These are phyloP conservation scores for Hylodesmum podocarpum DNA, from an alignment of 306 rosid species.

Conservation along the genomic window DNA sequence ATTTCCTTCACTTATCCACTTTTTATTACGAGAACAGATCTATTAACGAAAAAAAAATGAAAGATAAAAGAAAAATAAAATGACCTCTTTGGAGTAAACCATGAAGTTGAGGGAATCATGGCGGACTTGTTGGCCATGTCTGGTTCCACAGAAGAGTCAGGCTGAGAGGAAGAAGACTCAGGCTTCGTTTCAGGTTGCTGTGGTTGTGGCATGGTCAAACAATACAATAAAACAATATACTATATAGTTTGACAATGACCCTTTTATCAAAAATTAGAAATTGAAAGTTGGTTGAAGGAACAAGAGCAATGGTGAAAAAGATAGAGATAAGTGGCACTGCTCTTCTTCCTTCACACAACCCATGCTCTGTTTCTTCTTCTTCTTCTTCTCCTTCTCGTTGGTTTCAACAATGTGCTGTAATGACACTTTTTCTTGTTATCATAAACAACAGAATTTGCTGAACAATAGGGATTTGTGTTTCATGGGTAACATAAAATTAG, in stretches of 20 bases:
- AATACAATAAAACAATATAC: not conserved
- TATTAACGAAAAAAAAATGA: not conserved
- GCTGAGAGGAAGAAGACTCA: slow-evolving; percentile 1
- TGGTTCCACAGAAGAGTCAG: slow-evolving; percentile 14
- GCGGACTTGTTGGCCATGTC: not conserved
- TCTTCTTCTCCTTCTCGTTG: not conserved
- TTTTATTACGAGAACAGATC: slow-evolving; percentile 28
- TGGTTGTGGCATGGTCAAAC: too few relatives aligned
- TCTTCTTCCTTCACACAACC: not conserved
- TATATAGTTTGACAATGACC: slow-evolving; percentile 5
- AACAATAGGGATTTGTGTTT: not conserved
- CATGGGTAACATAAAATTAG: not conserved
- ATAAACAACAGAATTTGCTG: not conserved
- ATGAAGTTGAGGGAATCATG: slow-evolving; percentile 52
- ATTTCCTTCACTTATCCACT: not conserved
- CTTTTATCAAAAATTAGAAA: slow-evolving; percentile 11
- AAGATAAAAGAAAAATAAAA: not conserved
- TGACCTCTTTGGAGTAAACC: slow-evolving; percentile 86
- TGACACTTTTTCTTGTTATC: not conserved
- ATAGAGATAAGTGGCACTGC: not conserved
- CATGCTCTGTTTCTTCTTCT: not conserved
- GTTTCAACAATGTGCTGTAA: not conserved
- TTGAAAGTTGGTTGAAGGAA: slow-evolving; percentile 8
- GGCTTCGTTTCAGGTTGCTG: not conserved
- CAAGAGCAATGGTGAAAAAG: not conserved